Percentiles rank a stretch among this genome's conserved stretches.
Conservation (phyloP, 495 filamentous ascomycete genomes). For the Barbatosphaeria neglecta region DNA sequence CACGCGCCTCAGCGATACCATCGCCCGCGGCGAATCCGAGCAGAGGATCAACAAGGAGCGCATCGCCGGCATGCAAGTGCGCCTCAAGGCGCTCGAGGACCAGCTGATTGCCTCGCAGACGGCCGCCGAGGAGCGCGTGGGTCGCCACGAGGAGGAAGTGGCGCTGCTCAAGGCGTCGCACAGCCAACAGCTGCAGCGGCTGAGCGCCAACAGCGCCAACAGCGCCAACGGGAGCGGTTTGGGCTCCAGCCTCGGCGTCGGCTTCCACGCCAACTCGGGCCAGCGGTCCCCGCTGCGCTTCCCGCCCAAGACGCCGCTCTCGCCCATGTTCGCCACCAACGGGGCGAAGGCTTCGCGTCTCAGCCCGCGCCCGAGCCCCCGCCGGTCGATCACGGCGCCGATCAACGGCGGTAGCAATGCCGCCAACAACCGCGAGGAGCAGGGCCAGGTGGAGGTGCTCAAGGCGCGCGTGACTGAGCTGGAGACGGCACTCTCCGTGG, state of each 20-base stretch:
- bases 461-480: slow-evolving; percentile 56
- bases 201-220: slow-evolving; percentile 53
- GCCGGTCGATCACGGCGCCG: slow-evolving; percentile 26
- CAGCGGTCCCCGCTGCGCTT: slow-evolving; percentile 29
- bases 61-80: slow-evolving; percentile 72
- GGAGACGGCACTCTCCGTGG: slow-evolving; percentile 67
- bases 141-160: slow-evolving; percentile 78
- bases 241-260: too few relatives aligned
- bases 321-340: slow-evolving; percentile 46
- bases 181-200: slow-evolving; percentile 62
- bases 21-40: slow-evolving; percentile 74
- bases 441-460: slow-evolving; percentile 53
- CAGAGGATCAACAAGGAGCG: slow-evolving; percentile 66
- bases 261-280: slow-evolving; percentile 1
- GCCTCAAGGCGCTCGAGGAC: slow-evolving; percentile 73
- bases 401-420: slow-evolving; percentile 14
- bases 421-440: slow-evolving; percentile 44
- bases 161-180: slow-evolving; percentile 63
- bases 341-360: slow-evolving; percentile 39
- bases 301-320: slow-evolving; percentile 45
- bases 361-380: slow-evolving; percentile 17
- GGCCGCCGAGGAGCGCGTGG: slow-evolving; percentile 70
- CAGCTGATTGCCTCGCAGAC: slow-evolving; percentile 73
- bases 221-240: too few relatives aligned
- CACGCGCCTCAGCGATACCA: slow-evolving; percentile 70